phyloP scores from a whole-genome alignment of 257 asterid genomes.

The Paulownia fortunei region DNA sequence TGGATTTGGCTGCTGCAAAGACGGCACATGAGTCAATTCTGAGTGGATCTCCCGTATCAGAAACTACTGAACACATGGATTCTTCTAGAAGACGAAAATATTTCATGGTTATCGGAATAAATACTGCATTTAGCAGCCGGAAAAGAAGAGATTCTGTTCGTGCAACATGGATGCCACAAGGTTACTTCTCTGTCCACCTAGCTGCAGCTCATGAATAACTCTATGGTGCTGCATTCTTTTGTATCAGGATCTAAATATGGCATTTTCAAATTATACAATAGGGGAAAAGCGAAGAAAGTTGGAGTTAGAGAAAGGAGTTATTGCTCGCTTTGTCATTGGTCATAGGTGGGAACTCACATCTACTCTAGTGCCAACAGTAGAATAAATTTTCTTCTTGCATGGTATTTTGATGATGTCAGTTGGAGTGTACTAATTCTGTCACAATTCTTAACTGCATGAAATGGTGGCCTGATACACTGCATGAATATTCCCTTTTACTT shows the following conservation, averaged over 20 bases:
- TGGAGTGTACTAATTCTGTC: too few species aligned
- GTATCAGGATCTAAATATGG: slow-evolving; percentile 20
- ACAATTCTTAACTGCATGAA: too few species aligned
- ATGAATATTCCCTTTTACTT: too few species aligned
- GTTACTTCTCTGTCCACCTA: slow-evolving; percentile 28
- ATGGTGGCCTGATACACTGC: too few species aligned
- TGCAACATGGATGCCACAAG: slow-evolving; percentile 97
- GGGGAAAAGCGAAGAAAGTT: slow-evolving; percentile 69
- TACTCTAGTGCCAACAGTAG: background rate
- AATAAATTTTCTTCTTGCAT: background rate
- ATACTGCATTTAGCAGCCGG: slow-evolving; percentile 94
- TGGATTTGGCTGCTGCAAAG: slow-evolving; percentile 86
- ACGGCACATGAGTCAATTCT: slow-evolving; percentile 76
- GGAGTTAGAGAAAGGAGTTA: slow-evolving; percentile 81
- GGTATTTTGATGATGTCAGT: too few species aligned
- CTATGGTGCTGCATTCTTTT: background rate
- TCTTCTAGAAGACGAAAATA: slow-evolving; percentile 55
- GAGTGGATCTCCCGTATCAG: slow-evolving; percentile 73
- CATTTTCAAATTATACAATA: slow-evolving; percentile 32
- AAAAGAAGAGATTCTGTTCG: slow-evolving; percentile 92
- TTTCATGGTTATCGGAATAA: slow-evolving; percentile 80
- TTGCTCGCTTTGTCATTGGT: slow-evolving; percentile 86
- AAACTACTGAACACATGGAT: slow-evolving; percentile 43
- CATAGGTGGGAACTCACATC: slow-evolving; percentile 56
- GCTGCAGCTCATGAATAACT: background rate